Evolutionary conservation across 2,329 filamentous ascomycete genomes (phyloP), one percentile per base, ranked within the genome.

Genomic region (Xylaria sp.): DNA sequence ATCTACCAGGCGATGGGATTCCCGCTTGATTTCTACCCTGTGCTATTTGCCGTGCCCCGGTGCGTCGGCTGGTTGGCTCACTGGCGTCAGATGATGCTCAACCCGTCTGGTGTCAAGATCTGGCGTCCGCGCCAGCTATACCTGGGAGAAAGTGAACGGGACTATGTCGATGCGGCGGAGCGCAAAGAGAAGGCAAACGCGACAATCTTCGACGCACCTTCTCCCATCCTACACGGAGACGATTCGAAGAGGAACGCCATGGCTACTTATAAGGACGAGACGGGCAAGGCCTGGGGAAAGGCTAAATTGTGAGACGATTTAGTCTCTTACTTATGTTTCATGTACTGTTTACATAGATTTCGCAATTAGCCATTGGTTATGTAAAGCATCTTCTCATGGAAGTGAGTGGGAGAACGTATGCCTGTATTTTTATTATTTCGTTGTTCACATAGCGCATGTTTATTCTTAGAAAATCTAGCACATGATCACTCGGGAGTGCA

Each of bases 1-100:
- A 86, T 86, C 72, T 86, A 86, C 75, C 84, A 86, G 70, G 84
- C 84, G 37, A 84, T 86, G 82, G 84, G 84, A 12, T 86, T 86
- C 77, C 84, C 84, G 34, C 80, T 86, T 0, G 84, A 86, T 73
- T 86, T 86, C 73, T 86, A 86, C 71, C 84, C 84, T 1, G 84
- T 86, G 0, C 76, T 86, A 4, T 86, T 86, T 66, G 84, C 84
- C 6, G 84, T 86, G 6, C 84, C 84, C 0, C 78, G 84, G 18
- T 85, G 84, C 59, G 84, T 85, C 1, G 84, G 84, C 28, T 86
- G 84, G 84, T 76, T 86, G 37, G 84, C 84, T 2, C 84, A 86
- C 76, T 86, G 84, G 84, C 81, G 84, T 20, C 84, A 86, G 76
- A 81, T 82, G 79, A 84, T 85, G 80, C 78, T 86, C 32, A 82